Conservation (phyloP, 106 monocot genomes). For the Cymbidium sinense region DNA sequence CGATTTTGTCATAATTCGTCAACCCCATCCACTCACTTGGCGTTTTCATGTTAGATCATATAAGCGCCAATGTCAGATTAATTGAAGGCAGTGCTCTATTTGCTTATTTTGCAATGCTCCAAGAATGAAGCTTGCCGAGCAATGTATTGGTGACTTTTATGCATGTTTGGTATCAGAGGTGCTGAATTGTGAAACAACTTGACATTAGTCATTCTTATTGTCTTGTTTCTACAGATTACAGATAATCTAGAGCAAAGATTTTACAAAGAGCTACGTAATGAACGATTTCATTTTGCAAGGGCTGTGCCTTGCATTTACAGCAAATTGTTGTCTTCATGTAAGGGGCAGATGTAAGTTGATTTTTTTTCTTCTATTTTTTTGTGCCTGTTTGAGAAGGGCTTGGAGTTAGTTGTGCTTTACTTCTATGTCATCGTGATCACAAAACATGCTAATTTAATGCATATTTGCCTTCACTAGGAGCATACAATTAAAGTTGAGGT, state of each 20-base stretch:
- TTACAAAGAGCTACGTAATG: conserved; percentile 83
- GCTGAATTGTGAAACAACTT: neutral
- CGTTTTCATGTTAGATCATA: too few relatives aligned
- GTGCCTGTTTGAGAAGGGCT: neutral
- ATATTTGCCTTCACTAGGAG: neutral
- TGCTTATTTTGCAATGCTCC: too few relatives aligned
- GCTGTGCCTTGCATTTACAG: conserved; percentile 69
- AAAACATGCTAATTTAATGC: neutral
- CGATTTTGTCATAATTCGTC: too few relatives aligned
- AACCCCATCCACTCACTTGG: too few relatives aligned
- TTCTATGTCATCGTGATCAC: neutral
- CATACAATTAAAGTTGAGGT: neutral
- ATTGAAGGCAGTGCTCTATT: too few relatives aligned
- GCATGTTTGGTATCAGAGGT: neutral
- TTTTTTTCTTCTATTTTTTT: neutral
- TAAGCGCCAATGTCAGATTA: too few relatives aligned
- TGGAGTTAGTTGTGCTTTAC: neutral
- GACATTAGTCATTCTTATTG: neutral
- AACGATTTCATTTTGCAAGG: conserved; percentile 50
- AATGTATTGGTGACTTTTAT: neutral
- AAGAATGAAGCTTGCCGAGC: too few relatives aligned
- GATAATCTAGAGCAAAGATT: conserved; percentile 72
- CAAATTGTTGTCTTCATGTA: conserved; percentile 89
- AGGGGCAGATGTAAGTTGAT: conserved; percentile 91
- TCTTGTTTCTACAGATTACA: conserved; percentile 56